Evolutionary conservation across 257 asterid genomes (phyloP).

Genomic region (Parsonsia alboflavescens): DNA sequence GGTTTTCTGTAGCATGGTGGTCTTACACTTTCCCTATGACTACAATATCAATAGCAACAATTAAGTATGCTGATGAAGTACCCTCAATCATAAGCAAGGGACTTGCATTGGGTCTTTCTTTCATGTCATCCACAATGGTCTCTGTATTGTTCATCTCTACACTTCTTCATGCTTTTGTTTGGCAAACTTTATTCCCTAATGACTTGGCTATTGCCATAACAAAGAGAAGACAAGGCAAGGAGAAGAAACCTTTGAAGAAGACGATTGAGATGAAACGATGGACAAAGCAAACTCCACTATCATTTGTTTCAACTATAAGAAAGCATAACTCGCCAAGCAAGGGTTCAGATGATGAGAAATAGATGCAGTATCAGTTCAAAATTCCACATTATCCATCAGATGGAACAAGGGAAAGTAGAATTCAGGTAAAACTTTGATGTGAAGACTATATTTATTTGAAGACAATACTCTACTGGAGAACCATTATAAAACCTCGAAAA

Average conservation of each 20-base stretch:
- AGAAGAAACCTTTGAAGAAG: slow-evolving; percentile 55
- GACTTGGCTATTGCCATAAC: slow-evolving; percentile 94
- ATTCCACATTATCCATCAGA: not conserved
- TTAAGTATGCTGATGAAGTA: slow-evolving; percentile 77
- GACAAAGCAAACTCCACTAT: slow-evolving; percentile 62
- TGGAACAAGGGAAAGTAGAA: not conserved
- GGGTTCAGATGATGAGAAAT: slow-evolving; percentile 34
- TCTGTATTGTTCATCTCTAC: slow-evolving; percentile 58
- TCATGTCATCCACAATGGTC: slow-evolving; percentile 83
- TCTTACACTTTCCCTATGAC: slow-evolving; percentile 97
- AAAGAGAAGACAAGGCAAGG: slow-evolving; percentile 41
- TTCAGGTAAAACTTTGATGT: not conserved
- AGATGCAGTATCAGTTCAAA: not conserved
- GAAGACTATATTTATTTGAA: not conserved
- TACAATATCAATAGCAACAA: slow-evolving; percentile 82
- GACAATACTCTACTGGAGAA: not conserved
- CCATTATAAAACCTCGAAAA: not conserved
- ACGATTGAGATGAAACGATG: slow-evolving; percentile 50
- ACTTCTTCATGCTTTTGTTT: slow-evolving; percentile 70
- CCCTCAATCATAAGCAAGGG: slow-evolving; percentile 52
- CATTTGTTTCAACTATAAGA: slow-evolving; percentile 41
- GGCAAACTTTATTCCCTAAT: slow-evolving; percentile 79
- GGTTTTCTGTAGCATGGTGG: slow-evolving; percentile 99
- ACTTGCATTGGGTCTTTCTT: slow-evolving; percentile 56
- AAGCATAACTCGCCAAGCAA: slow-evolving; percentile 41